Evolutionary conservation across 73 alveolate genomes (phyloP).

Genomic region (Paramecium sonneborni): DNA sequence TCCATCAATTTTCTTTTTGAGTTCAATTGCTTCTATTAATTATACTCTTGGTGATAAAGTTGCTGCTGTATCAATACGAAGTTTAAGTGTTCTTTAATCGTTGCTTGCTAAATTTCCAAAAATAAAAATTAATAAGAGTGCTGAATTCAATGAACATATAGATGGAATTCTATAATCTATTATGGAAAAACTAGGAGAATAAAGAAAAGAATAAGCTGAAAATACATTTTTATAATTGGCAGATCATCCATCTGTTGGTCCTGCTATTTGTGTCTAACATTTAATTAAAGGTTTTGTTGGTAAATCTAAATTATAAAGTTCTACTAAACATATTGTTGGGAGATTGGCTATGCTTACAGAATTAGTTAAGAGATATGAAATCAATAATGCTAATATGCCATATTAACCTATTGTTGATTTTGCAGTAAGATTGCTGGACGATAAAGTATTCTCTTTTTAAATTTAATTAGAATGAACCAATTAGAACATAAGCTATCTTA

Average conservation of each 20-base stretch:
- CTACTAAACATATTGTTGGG: conserved; percentile 91
- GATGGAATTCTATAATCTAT: conserved; percentile 79
- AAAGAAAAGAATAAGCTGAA: conserved; percentile 93
- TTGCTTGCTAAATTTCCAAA: conserved; percentile 49
- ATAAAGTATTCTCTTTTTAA: conserved; percentile 56
- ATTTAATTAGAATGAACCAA: conserved; percentile 79
- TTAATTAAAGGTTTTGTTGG: conserved; percentile 80
- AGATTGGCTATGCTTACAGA: conserved; percentile 81
- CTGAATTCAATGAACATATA: conserved; percentile 60
- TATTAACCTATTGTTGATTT: conserved; percentile 82
- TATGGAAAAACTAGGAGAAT: conserved; percentile 92
- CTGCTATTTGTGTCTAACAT: conserved; percentile 73
- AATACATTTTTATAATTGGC: conserved; percentile 86
- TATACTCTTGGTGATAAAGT: conserved; percentile 87
- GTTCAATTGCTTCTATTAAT: conserved; percentile 88
- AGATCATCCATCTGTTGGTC: conserved; percentile 86
- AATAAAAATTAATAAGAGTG: neutral
- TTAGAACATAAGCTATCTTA: conserved; percentile 88
- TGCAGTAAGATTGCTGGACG: conserved; percentile 80
- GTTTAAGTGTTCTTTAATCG: conserved; percentile 74
- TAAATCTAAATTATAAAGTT: conserved; percentile 73
- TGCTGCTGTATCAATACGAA: conserved; percentile 80
- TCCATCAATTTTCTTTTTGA: conserved; percentile 78
- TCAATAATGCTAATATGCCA: conserved; percentile 84
- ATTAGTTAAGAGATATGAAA: conserved; percentile 79